Percentiles rank a stretch among this genome's conserved stretches.
Evolutionary conservation across 148 eudicot genomes (phyloP).

Genomic region (Vaccinium corymbosum): DNA sequence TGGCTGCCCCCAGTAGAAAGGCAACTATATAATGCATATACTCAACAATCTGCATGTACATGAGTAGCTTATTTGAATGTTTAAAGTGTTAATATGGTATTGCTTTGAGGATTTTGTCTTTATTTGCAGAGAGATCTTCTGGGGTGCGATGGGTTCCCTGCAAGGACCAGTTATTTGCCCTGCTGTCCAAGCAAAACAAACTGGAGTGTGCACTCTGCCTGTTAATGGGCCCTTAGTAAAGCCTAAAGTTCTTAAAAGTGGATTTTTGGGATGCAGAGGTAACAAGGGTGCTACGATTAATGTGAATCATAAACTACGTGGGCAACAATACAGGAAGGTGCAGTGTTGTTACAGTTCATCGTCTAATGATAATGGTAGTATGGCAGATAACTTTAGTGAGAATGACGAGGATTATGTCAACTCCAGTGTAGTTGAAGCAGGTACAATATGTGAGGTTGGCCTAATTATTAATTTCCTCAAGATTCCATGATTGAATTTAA

Average conservation of each 20-base stretch:
- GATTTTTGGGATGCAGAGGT: slow-evolving; percentile 52
- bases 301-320: slow-evolving; percentile 24
- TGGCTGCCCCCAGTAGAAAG: neutral
- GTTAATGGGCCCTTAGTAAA: slow-evolving; percentile 40
- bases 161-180: slow-evolving; percentile 81
- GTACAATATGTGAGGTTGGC: slow-evolving; percentile 29
- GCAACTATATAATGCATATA: neutral
- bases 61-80: neutral
- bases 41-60: neutral
- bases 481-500: neutral
- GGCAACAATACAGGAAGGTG: slow-evolving; percentile 39
- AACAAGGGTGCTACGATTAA: slow-evolving; percentile 27
- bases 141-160: slow-evolving; percentile 55
- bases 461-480: neutral
- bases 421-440: slow-evolving; percentile 87
- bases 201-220: slow-evolving; percentile 41
- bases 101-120: neutral
- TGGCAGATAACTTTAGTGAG: slow-evolving; percentile 76
- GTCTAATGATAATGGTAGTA: slow-evolving; percentile 79
- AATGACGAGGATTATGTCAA: slow-evolving; percentile 80
- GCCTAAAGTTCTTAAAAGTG: slow-evolving; percentile 40
- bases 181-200: slow-evolving; percentile 53
- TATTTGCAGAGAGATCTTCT: slow-evolving; percentile 6
- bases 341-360: slow-evolving; percentile 75
- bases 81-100: neutral